Evolutionary conservation across 768 basidiomycete species (phyloP).

Genomic region (Calocybe cyanea): DNA sequence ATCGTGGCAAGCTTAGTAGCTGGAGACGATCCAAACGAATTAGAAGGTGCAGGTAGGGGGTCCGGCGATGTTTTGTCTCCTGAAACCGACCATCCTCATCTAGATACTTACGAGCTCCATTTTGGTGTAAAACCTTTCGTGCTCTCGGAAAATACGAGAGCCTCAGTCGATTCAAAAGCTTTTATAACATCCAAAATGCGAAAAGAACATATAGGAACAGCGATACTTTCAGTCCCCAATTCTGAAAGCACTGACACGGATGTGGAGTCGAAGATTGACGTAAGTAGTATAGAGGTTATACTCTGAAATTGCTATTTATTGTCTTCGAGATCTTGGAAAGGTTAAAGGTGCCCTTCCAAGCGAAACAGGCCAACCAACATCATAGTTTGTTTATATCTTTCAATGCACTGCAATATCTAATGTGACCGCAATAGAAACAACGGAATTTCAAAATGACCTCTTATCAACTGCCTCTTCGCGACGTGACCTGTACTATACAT

Average conservation of each 20-base stretch:
- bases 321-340: constrained; percentile 49
- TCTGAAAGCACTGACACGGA: constrained; percentile 24
- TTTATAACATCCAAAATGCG: constrained; percentile 54
- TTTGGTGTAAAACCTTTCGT: constrained; percentile 60
- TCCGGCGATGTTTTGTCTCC: neutral
- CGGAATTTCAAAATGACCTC: constrained; percentile 60
- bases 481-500: constrained; percentile 74
- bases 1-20: constrained; percentile 12
- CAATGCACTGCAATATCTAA: constrained; percentile 1
- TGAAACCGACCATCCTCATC: neutral
- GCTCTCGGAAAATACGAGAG: constrained; percentile 46
- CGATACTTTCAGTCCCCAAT: constrained; percentile 45
- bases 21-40: constrained; percentile 24
- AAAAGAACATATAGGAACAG: constrained; percentile 56
- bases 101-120: constrained; percentile 65
- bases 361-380: constrained; percentile 49
- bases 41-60: constrained; percentile 24
- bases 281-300: constrained; percentile 9
- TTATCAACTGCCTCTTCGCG: constrained; percentile 64
- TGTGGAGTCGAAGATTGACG: constrained; percentile 29
- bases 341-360: constrained; percentile 51
- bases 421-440: constrained; percentile 34
- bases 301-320: constrained; percentile 1
- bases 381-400: constrained; percentile 35
- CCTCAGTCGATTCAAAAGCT: constrained; percentile 46